Evolutionary conservation across 768 basidiomycete genomes (phyloP).

Genomic region (Saitozyma sp.): DNA sequence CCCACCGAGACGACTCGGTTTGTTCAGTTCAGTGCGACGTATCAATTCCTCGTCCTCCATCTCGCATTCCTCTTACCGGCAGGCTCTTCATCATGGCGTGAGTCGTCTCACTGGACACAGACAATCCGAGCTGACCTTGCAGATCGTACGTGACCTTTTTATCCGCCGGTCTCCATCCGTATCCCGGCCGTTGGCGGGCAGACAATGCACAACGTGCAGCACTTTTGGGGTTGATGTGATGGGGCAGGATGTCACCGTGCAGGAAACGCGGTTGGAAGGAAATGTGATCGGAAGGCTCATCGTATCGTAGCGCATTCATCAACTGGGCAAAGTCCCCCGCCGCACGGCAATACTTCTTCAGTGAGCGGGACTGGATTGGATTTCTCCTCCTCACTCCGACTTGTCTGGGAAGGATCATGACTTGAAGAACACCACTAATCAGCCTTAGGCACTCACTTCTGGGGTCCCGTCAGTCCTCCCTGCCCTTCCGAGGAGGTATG

Average conservation of each 20-base stretch:
- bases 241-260: too few species aligned
- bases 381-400: not conserved
- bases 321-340: constrained; percentile 89
- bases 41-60: too few species aligned
- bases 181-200: not conserved
- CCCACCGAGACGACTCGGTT: too few species aligned
- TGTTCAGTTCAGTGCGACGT: too few species aligned
- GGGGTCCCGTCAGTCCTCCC: constrained; percentile 80
- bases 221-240: too few species aligned
- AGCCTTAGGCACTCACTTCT: constrained; percentile 84
- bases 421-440: not conserved
- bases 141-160: not conserved
- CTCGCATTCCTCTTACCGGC: too few species aligned
- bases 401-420: constrained; percentile 29
- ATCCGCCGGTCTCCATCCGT: not conserved
- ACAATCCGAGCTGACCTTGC: not conserved
- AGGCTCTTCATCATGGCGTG: not conserved
- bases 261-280: too few species aligned
- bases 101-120: not conserved
- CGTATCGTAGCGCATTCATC: constrained; percentile 40
- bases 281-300: not conserved
- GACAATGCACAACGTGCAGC: too few species aligned
- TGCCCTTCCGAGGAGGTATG: not conserved
- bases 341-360: constrained; percentile 91
- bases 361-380: constrained; percentile 58